Evolutionary conservation across 2,329 filamentous ascomycete genomes (phyloP), one percentile per base, ranked within the genome.

Genomic region (Neofusicoccum sp.): DNA sequence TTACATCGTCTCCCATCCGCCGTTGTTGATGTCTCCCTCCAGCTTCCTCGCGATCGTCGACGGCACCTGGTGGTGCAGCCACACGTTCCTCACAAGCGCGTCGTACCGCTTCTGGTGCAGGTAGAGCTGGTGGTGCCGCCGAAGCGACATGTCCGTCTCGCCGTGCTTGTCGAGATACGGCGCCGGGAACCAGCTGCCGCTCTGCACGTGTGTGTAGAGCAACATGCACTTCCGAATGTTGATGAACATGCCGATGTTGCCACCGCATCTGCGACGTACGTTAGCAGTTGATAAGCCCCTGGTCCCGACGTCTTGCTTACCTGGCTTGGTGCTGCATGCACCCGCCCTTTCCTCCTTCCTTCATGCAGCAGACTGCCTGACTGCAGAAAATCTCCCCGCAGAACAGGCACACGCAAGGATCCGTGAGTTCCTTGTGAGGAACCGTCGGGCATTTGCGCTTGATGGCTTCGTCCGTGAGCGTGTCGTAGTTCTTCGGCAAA

Each of bases 341-440:
- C 33, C 96, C 41, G 68, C 74, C 66, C 40, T 79, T 75, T 45
- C 75, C 76, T 61, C 84, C 84, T 62, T 86, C 81, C 67, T 86
- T 87, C 70, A 90, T 86, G 73, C 95, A 99, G 78, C 95, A 99
- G 48, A 93, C 89, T 47, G 89, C 91, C 78, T 99, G 95, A 8
- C 89, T 91, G 76, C 95, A 99, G 75, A 97, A 93, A 41, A 99
- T 91, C n/a, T 93, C 92, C 34, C 95, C 93, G 71, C 95, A 99
- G 78, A 97, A 91, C 40, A 99, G 83, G 71, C 95, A 99, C 38
- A 99, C 85, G 65, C 89, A 90, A 0, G 95, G 92, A 73, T 99
- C 96, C 2, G 88, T 89, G 54, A 99, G 79, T 67, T 97, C 93
- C 72, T 95, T 96, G 65, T 92, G 92, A 16, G 58, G 58, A 1